Base-by-base conservation (phyloP, 2,329 filamentous ascomycete species). In the Calonectria leucothoes region DNA sequence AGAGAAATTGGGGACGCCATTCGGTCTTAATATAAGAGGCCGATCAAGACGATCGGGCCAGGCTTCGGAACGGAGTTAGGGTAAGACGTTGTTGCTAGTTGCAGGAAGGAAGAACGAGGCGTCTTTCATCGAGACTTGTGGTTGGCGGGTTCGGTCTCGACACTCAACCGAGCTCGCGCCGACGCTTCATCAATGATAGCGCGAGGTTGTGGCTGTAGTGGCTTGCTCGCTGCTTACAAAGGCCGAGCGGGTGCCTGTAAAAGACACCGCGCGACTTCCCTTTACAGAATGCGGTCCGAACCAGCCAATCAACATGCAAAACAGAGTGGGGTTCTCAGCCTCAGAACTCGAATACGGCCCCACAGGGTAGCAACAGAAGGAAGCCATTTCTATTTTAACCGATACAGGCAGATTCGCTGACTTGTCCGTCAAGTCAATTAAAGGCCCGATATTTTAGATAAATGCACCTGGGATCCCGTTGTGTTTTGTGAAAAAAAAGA, bases 131-230 rank as follows among this genome's bases (percentile, higher is more conserved):
- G 68, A 51, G 35, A 51, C 59, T 31, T 76, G 61, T 82, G 78
- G 64, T 83, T 84, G 82, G 83, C 75, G 25, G 73, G 79, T 72
- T 84, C 83, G 83, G 82, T 83, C 64, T 76, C 55, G 10, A 72
- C 77, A 25, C 83, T 77, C 25, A 80, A 82, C 81, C 48, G 52
- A 78, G 80, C 75, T 83, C 80, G 78, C 64, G 73, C 67, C 20
- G 27, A 57, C n/a, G 35, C 35, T 27, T 31, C 10, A 12, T 14
- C 35, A 7, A 8, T n/a, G 17, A 31, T 15, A 27, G 29, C 49
- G 49, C 49, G 49, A 31, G 23, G 49, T 27, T 31, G 29, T 45
- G 17, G 42, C 42, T 2, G 8, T n/a, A 11, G 42, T 45, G n/a
- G 42, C 42, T 45, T 45, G 42, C 42, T 2, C 20, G 20, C 42